Conservation (phyloP, 1,139 yeast genomes). For the Pneumocystis canis region DNA sequence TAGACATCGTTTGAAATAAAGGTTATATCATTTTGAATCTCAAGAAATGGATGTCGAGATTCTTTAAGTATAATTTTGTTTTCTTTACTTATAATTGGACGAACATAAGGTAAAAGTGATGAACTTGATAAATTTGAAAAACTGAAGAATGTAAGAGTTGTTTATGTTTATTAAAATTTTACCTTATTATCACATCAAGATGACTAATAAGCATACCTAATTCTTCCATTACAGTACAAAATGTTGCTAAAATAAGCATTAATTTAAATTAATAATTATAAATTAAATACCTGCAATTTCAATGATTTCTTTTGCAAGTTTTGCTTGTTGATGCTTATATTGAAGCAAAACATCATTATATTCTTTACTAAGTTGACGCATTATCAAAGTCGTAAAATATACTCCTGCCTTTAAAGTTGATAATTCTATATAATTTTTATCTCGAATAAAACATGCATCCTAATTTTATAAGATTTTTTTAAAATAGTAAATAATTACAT, state of each 20-base stretch:
- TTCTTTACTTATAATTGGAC: conserved; percentile 52
- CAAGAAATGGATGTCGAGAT: conserved; percentile 89
- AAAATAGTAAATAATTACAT: conserved; percentile 17
- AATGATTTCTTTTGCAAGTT: conserved; percentile 68
- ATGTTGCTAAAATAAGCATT: conserved; percentile 34
- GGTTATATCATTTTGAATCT: conserved; percentile 72
- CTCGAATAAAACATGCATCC: neutral
- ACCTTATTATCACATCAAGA: conserved; percentile 54
- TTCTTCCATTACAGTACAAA: conserved; percentile 59
- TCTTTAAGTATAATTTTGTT: conserved; percentile 40
- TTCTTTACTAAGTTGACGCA: conserved; percentile 46
- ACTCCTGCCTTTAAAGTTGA: conserved; percentile 93
- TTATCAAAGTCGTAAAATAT: conserved; percentile 58
- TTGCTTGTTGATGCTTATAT: conserved; percentile 60
- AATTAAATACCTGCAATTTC: conserved; percentile 35
- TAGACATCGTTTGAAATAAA: conserved; percentile 78
- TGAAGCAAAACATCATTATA: conserved; percentile 46
- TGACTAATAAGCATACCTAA: conserved; percentile 52
- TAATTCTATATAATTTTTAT: conserved; percentile 37
- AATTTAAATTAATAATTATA: neutral
- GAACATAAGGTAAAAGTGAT: conserved; percentile 69
- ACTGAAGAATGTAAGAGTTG: conserved; percentile 22
- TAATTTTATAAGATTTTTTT: neutral
- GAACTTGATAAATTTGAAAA: conserved; percentile 76
- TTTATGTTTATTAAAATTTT: neutral